These are phyloP conservation scores for Raphanus raphanistrum DNA, from an alignment of 345 rosid species.

Conservation along the genomic window DNA sequence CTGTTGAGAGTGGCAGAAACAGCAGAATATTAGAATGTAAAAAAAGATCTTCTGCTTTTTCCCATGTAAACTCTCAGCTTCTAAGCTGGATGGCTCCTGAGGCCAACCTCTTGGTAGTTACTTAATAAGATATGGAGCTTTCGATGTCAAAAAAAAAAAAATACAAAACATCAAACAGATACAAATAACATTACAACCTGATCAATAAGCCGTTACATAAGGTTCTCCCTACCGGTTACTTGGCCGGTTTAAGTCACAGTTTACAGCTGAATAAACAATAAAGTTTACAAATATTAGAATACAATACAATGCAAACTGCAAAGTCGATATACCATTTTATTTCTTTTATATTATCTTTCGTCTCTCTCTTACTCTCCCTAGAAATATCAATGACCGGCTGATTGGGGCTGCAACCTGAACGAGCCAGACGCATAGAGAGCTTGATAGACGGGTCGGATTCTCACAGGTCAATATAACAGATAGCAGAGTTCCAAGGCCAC, in stretches of 20 bases:
- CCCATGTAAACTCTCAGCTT: too few relatives aligned
- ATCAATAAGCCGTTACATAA: constrained; percentile 11
- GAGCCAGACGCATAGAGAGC: constrained; percentile 84
- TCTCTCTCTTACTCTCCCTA: neutral
- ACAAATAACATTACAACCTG: constrained; percentile 11
- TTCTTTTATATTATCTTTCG: neutral
- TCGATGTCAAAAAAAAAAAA: too few relatives aligned
- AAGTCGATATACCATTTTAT: neutral
- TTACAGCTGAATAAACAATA: neutral
- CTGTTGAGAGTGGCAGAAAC: neutral
- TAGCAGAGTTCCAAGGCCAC: constrained; percentile 65
- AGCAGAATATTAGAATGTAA: too few relatives aligned
- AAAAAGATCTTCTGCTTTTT: too few relatives aligned
- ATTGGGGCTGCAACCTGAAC: constrained; percentile 52
- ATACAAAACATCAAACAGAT: constrained; percentile 1
- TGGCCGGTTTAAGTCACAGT: neutral
- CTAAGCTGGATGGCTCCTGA: too few relatives aligned
- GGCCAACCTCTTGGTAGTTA: too few relatives aligned
- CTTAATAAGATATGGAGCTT: too few relatives aligned
- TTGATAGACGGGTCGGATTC: constrained; percentile 85
- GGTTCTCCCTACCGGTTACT: neutral
- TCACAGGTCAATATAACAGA: constrained; percentile 62
- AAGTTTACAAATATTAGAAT: neutral
- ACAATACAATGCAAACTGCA: neutral
- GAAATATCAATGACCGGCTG: constrained; percentile 20